Percentiles rank a stretch among this genome's conserved stretches.
These are phyloP conservation scores for Sporormia fimetaria DNA, from an alignment of 495 filamentous ascomycete species.

Conservation along the genomic window DNA sequence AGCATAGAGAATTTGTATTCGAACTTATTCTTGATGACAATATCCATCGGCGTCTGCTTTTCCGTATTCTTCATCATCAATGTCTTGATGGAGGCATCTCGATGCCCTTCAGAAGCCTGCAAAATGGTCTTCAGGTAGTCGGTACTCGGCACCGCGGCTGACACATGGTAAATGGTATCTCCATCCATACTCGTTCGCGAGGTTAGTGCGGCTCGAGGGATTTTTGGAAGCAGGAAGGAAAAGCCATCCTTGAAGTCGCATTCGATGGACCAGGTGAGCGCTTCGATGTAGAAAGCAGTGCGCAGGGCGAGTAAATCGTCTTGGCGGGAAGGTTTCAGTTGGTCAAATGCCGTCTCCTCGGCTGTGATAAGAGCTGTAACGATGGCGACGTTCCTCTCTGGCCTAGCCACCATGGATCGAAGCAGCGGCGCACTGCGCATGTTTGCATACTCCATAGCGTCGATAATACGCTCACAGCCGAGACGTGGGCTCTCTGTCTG, in stretches of 20 bases:
- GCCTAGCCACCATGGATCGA: background rate
- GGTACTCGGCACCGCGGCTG: too few species aligned
- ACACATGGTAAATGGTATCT: background rate
- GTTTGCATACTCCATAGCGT: conserved; percentile 1
- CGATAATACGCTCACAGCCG: background rate
- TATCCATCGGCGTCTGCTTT: too few species aligned
- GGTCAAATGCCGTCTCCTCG: too few species aligned
- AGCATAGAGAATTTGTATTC: too few species aligned
- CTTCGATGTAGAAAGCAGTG: background rate
- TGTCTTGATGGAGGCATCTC: too few species aligned
- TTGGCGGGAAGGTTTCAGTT: too few species aligned
- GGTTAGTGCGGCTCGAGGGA: background rate
- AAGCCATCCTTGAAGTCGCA: background rate
- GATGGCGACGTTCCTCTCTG: too few species aligned
- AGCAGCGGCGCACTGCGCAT: background rate
- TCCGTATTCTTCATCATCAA: too few species aligned
- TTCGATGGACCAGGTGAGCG: background rate
- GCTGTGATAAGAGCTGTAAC: too few species aligned
- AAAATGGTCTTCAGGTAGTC: too few species aligned
- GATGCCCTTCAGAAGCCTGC: too few species aligned
- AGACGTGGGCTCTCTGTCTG: background rate
- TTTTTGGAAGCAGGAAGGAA: background rate
- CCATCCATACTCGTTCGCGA: background rate
- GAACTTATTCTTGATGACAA: too few species aligned
- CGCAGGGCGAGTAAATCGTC: background rate